A percentile compares a stretch with the other conserved stretches of the same genome.
These are phyloP conservation scores for Deuterostichococcus epilithicus DNA, from an alignment of 139 green algal genomes.

Conservation along the genomic window DNA sequence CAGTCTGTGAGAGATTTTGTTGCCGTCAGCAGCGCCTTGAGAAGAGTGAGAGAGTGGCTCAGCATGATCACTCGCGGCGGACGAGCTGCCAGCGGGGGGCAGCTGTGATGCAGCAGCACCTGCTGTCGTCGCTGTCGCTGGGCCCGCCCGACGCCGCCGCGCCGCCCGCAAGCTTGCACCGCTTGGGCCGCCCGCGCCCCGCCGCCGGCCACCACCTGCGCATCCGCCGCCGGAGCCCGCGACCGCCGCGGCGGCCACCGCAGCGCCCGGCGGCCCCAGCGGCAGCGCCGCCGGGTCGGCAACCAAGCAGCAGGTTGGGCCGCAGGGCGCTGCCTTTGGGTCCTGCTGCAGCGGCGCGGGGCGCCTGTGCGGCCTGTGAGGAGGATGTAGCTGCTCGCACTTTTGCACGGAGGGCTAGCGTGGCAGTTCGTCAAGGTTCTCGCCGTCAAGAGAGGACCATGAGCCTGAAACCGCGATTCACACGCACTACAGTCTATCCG, in stretches of 20 bases:
- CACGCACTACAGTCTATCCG: too few species aligned
- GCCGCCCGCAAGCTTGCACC: not conserved
- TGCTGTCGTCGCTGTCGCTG: not conserved
- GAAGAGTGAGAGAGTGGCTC: too few species aligned
- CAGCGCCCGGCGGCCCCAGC: not conserved
- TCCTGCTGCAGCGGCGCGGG: not conserved
- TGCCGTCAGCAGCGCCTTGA: too few species aligned
- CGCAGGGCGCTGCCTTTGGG: slow-evolving; percentile 15
- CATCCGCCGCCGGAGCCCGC: not conserved
- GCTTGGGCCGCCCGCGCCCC: not conserved
- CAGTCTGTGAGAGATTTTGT: too few species aligned
- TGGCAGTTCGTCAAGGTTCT: not conserved
- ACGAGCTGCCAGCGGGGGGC: too few species aligned
- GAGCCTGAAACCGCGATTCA: too few species aligned
- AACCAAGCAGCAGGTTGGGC: slow-evolving; percentile 30
- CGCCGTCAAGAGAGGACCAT: too few species aligned
- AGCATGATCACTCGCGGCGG: too few species aligned
- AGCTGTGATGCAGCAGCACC: not conserved
- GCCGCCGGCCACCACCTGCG: too few species aligned
- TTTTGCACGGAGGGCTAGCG: too few species aligned
- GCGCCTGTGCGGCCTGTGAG: slow-evolving; percentile 10
- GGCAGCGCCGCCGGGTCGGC: not conserved
- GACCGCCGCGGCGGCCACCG: not conserved
- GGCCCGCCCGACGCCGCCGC: not conserved
- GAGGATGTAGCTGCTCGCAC: not conserved